Evolutionary conservation across 345 rosid species (phyloP), one percentile per base, ranked within the genome.

Genomic region (Populus simonii): DNA sequence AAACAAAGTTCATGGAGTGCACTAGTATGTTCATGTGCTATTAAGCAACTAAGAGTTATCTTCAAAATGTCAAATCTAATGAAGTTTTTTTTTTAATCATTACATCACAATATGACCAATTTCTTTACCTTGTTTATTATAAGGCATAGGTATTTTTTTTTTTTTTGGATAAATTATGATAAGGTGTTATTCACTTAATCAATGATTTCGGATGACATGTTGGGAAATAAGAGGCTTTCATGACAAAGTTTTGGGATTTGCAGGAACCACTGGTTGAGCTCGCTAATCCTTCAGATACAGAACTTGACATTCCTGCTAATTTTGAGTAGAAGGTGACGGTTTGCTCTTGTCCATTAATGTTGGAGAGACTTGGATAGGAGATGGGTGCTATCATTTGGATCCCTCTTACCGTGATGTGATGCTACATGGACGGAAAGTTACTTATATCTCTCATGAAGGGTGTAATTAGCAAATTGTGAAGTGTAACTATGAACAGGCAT

Each of bases 181-280:
- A 47, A 15, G 53, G 3, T 2, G 12, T 45, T 13, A 31, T 31
- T 3, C 33, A 31, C 33, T 31, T 31, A 31, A 31, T 31, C 33
- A 31, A 2, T 31, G 33, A 31, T 31, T 31, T 31, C 33, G 3
- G 33, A 31, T 22, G 73, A 70, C 49, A 49, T 63, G 66, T 33
- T 39, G 33, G 43, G 45, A 59, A 45, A 70, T 12, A 16, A 45
- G 12, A 41, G n/a, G 61, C 49, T 66, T 35, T 84, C 78, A 81
- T 83, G 35, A 33, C 10, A 0, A 68, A 74, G 66, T 80, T 82
- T 78, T 80, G 73, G 74, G 35, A 74, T 69, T 59, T 81, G 83
- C 91, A 90, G 94, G 94, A 88, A 76, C 83, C 90, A 23, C 84
- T 87, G 73, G 89, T 81, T 61, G 92, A 89, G 88, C 88, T 88